Base-by-base conservation (phyloP, 1,284 basidiomycete genomes). In the Porogramme epimiltina region DNA sequence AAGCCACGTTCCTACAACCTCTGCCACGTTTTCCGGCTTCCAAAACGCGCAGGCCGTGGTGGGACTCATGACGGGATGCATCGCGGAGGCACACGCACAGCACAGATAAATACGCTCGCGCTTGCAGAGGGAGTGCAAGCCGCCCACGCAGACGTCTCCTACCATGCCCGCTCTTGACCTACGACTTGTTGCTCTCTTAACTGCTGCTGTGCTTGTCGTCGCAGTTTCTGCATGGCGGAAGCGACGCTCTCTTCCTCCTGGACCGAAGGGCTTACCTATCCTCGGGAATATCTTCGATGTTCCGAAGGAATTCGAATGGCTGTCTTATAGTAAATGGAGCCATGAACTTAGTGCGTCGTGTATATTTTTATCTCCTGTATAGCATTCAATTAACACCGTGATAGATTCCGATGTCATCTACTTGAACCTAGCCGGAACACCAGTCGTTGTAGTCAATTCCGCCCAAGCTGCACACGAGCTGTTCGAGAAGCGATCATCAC, bases 221-320 rank as follows among this genome's bases (percentile, higher is more conserved):
- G 52, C 45, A n/a, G 37, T 60, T 36, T 44, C 55, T 34, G 41
- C 51, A 20, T 49, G 45, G 23, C 55, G 52, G 28, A 49, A 47
- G 49, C 45, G 56, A 18, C 56, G 44, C 13, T 47, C 52, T 9
- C 60, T 64, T 38, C 66, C 66, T 16, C 66, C 66, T 9, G 67
- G 67, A 10, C 67, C 66, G 15, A 62, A 51, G 34, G 65, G 65
- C 5, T 40, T 60, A 16, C 67, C 66, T 2, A 20, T 68, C 39
- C 39, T 68, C 16, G 67, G 67, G 2, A 69, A 67, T 39, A 42
- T 67, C 18, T 61, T 63, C 42, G 63, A 66, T 42, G 55, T 66
- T 23, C 65, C 67, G 10, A 59, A 54, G 41, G 49, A 57, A 18
- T 56, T 55, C 37, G 61, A 62, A 51, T 67, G 65, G 64, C 51